phyloP scores from a whole-genome alignment of 306 rosid species.

The Trifolium subterraneum region DNA sequence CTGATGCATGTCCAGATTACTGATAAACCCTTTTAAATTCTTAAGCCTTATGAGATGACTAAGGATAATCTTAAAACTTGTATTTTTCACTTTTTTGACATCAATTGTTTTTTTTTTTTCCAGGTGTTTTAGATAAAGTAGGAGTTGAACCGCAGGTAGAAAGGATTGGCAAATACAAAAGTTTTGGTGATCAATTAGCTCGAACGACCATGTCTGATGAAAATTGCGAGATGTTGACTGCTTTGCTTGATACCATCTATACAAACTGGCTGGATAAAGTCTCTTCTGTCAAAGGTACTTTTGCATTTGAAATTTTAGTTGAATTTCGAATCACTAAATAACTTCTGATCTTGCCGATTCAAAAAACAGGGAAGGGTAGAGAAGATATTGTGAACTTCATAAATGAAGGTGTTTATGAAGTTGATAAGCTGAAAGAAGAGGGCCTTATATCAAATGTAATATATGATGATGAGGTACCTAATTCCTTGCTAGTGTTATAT shows the following conservation, averaged over 20 bases:
- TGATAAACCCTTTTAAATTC: conserved; percentile 18
- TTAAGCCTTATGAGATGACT: conserved; percentile 33
- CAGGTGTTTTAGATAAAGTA: conserved; percentile 82
- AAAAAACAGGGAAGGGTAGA: conserved; percentile 65
- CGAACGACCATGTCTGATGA: conserved; percentile 81
- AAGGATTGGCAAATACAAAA: conserved; percentile 94
- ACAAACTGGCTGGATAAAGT: conserved; percentile 87
- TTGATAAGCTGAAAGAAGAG: conserved; percentile 84
- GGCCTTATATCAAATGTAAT: conserved; percentile 80
- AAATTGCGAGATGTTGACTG: conserved; percentile 90
- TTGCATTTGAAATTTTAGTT: conserved; percentile 42
- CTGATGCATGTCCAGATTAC: conserved; percentile 20
- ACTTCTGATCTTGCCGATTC: conserved; percentile 37
- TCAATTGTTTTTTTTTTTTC: conserved; percentile 26
- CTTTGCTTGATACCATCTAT: conserved; percentile 82
- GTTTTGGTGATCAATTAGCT: conserved; percentile 90
- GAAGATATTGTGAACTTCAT: conserved; percentile 76
- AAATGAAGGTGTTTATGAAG: conserved; percentile 83
- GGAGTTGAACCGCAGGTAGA: conserved; percentile 93
- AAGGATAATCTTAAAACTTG: conserved; percentile 27
- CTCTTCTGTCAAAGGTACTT: conserved; percentile 76
- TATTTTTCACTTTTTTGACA: conserved; percentile 14
- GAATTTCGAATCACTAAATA: conserved; percentile 36
- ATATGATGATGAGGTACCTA: conserved; percentile 87
- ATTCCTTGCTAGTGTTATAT: conserved; percentile 32